Evolutionary conservation across 306 rosid genomes (phyloP), one percentile per base, ranked within the genome.

Genomic region (Dalbergia oliveri): DNA sequence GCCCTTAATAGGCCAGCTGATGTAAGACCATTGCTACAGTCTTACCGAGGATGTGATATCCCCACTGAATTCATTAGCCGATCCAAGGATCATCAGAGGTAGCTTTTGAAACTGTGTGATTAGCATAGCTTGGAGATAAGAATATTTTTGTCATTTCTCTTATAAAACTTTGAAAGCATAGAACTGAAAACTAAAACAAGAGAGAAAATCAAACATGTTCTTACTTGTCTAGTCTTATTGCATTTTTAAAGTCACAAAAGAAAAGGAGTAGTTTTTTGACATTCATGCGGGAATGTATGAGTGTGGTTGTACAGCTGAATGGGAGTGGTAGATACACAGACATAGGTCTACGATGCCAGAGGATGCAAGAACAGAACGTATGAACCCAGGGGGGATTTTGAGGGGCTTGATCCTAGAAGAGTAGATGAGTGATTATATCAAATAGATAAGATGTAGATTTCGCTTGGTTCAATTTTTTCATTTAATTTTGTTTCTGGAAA

Each of bases 21-120:
- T 87, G 87, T 93, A 79, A 88, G 99, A 76, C 92, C 88, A 74
- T 97, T 95, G 59, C 89, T 95, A 53, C 86, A 84, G 49, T 93
- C 99, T 16, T 95, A 93, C 67, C 89, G 88, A 79, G 98, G 97
- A 62, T 76, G 84, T 44, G 98, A 93, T 43, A 90, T 93, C 78
- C 99, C 99, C 18, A 45, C 85, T 58, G 99, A 95, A 79, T 95
- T 93, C 80, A 81, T 93, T 72, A 86, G 87, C 83, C 99, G 98
- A 51, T 87, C 98, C 26, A 93, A 90, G 76, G 96, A 90, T 79
- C 91, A 93, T 82, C 86, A 81, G 58, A 90, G 87, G 99, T 93
- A 86, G 58, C 18, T 5, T 14, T 50, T 43, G 49, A 43, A 43
- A 10, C 9, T 7, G 1, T 43, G 2, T 43, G 11, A 6, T 43